Conservation (phyloP, 495 filamentous ascomycete genomes). For the Penicillium bialowiezense region DNA sequence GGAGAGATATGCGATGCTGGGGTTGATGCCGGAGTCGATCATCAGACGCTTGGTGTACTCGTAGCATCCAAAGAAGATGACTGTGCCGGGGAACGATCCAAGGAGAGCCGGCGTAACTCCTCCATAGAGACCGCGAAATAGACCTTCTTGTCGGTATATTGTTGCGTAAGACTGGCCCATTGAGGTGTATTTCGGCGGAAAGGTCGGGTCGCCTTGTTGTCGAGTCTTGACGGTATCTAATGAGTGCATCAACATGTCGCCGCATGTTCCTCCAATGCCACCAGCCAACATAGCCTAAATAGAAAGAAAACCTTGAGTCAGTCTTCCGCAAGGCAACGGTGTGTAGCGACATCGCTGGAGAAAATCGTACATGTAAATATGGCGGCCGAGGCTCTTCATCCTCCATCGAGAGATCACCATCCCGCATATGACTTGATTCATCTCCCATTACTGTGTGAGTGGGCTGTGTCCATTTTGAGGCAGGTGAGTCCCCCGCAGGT, state of each 20-base stretch:
- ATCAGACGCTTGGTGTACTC: conserved; percentile 90
- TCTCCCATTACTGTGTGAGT: not conserved
- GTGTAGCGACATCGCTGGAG: not conserved
- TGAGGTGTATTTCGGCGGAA: conserved; percentile 87
- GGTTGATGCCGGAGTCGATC: conserved; percentile 76
- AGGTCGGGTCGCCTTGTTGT: conserved; percentile 90
- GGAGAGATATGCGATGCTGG: conserved; percentile 77
- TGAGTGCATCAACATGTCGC: conserved; percentile 98
- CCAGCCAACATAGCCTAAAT: conserved; percentile 89
- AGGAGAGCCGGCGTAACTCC: conserved; percentile 86
- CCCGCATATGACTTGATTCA: conserved; percentile 14
- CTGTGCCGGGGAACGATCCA: conserved; percentile 90
- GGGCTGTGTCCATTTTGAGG: conserved; percentile 1
- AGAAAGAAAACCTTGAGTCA: conserved; percentile 5
- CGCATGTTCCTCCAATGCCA: conserved; percentile 83
- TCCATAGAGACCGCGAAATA: conserved; percentile 85
- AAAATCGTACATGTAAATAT: conserved; percentile 60
- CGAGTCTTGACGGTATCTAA: conserved; percentile 99
- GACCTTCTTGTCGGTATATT: conserved; percentile 88
- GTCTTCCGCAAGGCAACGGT: not conserved
- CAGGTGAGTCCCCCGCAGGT: conserved; percentile 12
- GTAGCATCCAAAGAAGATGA: conserved; percentile 94
- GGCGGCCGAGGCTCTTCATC: conserved; percentile 56
- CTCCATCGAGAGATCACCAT: conserved; percentile 12
- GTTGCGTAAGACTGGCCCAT: conserved; percentile 85